These are phyloP conservation scores for Lathyrus aphaca DNA, from an alignment of 306 rosid genomes.

Conservation along the genomic window DNA sequence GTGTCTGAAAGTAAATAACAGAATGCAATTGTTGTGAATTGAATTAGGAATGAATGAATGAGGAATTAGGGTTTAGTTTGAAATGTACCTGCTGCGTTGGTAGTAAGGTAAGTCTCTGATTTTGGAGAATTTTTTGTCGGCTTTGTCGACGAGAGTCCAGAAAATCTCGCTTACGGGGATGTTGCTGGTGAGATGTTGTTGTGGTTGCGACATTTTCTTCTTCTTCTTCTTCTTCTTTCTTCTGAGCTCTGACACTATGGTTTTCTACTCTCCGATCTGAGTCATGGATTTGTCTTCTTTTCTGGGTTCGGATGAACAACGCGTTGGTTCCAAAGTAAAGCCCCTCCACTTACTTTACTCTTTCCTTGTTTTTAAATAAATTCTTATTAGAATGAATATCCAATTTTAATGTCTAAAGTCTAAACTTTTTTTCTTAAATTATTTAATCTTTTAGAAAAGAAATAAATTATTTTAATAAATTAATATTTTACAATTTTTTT, in stretches of 20 bases:
- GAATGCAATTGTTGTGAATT: background rate
- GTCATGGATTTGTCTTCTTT: too few species aligned
- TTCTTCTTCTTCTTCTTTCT: conserved; percentile 12
- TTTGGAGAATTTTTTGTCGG: conserved; percentile 84
- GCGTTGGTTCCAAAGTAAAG: too few species aligned
- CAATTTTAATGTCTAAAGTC: too few species aligned
- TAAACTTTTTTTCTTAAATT: too few species aligned
- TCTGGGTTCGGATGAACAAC: too few species aligned
- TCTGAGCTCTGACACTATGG: background rate
- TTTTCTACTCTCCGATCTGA: background rate
- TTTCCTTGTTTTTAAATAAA: too few species aligned
- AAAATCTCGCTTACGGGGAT: conserved; percentile 70
- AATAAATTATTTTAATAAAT: too few species aligned
- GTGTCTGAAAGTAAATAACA: conserved; percentile 47
- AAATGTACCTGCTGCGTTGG: conserved; percentile 68
- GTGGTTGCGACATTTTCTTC: conserved; percentile 42
- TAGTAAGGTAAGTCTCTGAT: conserved; percentile 75
- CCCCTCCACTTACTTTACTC: too few species aligned
- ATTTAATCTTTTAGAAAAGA: too few species aligned
- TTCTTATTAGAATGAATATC: too few species aligned
- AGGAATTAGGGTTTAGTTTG: conserved; percentile 15
- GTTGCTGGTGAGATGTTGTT: conserved; percentile 30
- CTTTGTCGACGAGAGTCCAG: conserved; percentile 77
- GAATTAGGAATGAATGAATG: background rate
- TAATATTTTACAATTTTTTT: too few species aligned